Conservation (phyloP, 768 basidiomycete genomes). For the Rhodotorula diobovata region DNA sequence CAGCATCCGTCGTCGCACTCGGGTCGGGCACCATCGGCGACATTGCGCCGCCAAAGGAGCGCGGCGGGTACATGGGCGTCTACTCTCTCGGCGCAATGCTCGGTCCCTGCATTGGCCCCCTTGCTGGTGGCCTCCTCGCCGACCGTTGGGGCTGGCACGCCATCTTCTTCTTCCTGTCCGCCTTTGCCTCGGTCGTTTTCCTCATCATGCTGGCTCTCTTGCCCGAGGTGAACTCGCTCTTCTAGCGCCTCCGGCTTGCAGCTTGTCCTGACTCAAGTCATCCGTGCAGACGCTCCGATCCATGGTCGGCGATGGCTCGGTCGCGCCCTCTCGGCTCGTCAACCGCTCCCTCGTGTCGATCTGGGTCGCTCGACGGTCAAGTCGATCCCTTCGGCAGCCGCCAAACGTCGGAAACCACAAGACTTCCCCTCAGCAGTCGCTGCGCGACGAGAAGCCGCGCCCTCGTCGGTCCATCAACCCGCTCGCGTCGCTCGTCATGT, state of each 20-base stretch:
- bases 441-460: too few species aligned
- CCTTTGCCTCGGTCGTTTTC: conserved; percentile 17
- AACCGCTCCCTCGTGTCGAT: conserved; percentile 47
- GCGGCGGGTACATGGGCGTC: conserved; percentile 27
- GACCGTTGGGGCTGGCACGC: conserved; percentile 24
- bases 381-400: too few species aligned
- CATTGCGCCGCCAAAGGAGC: conserved; percentile 17
- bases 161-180: conserved; percentile 32
- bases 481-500: conserved; percentile 50
- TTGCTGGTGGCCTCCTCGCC: not conserved
- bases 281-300: conserved; percentile 46
- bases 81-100: conserved; percentile 1
- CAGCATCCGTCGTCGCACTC: conserved; percentile 28
- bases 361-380: conserved; percentile 36
- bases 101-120: not conserved
- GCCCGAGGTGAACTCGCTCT: conserved; percentile 11
- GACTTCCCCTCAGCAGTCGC: too few species aligned
- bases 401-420: too few species aligned
- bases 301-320: conserved; percentile 54
- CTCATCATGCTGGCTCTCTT: conserved; percentile 22
- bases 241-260: too few species aligned
- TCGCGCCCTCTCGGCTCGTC: conserved; percentile 43
- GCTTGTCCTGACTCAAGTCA: too few species aligned
- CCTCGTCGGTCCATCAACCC: conserved; percentile 4
- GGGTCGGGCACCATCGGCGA: conserved; percentile 29